These are phyloP conservation scores for Yamadazyma spencermartinsiae DNA, from an alignment of 1,139 yeast species.

Conservation along the genomic window DNA sequence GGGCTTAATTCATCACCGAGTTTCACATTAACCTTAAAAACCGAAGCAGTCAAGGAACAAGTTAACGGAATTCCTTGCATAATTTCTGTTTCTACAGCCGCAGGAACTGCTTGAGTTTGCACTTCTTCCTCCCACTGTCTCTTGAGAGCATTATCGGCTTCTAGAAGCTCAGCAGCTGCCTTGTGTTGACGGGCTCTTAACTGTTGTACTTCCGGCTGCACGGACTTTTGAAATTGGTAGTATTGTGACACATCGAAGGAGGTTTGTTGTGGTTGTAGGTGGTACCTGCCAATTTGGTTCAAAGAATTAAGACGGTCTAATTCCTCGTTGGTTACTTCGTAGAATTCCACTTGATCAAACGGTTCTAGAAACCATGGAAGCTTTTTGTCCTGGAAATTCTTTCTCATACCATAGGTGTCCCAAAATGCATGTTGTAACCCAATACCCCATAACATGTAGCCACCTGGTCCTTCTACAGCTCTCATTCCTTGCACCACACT, in stretches of 20 bases:
- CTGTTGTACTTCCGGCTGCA: background rate
- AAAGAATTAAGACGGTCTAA: conserved; percentile 64
- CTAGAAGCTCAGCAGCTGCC: conserved; percentile 4
- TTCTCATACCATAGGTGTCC: conserved; percentile 10
- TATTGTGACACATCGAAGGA: conserved; percentile 6
- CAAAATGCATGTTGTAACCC: conserved; percentile 10
- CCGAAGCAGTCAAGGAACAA: conserved; percentile 31
- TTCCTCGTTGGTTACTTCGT: conserved; percentile 57
- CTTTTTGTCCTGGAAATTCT: conserved; percentile 25
- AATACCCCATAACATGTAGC: conserved; percentile 10
- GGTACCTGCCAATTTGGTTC: conserved; percentile 20
- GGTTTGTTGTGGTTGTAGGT: conserved; percentile 2
- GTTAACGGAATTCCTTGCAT: conserved; percentile 3
- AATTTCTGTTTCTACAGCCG: conserved; percentile 1
- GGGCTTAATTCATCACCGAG: conserved; percentile 26
- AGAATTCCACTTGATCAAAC: conserved; percentile 69
- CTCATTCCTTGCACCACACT: conserved; percentile 11
- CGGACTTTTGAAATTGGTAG: conserved; percentile 3
- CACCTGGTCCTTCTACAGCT: conserved; percentile 11
- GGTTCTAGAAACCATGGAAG: conserved; percentile 82
- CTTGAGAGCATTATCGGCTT: conserved; percentile 5
- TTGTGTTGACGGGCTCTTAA: background rate
- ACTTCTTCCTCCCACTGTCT: conserved; percentile 8
- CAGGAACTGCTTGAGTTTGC: background rate
- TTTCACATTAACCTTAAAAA: conserved; percentile 25